phyloP scores from a whole-genome alignment of 2,329 filamentous ascomycete genomes.

The Parascedosporium putredinis region DNA sequence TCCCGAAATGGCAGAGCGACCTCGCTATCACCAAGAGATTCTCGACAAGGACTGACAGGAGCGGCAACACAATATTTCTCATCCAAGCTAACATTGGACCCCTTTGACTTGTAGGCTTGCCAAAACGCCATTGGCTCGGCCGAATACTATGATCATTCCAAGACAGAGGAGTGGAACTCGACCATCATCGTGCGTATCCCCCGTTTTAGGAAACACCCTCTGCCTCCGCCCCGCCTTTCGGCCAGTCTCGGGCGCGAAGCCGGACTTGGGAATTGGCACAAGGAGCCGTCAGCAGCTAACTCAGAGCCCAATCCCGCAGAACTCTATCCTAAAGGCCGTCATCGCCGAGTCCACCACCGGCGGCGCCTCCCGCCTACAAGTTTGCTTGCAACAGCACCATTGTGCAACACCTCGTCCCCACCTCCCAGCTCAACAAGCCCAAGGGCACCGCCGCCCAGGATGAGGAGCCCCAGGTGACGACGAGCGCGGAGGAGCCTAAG shows the following conservation, averaged over 20 bases:
- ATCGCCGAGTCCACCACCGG: conserved; percentile 62
- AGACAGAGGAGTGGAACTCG: conserved; percentile 82
- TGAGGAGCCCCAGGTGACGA: conserved; percentile 43
- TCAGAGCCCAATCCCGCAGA: conserved; percentile 32
- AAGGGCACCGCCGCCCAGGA: conserved; percentile 37
- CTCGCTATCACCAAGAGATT: too few relatives aligned
- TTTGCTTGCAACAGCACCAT: conserved; percentile 98
- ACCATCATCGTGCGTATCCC: conserved; percentile 67
- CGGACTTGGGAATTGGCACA: too few relatives aligned
- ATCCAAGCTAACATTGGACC: background rate
- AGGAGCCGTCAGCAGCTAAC: background rate
- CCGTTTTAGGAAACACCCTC: background rate
- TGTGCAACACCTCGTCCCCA: conserved; percentile 79
- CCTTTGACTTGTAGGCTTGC: conserved; percentile 54
- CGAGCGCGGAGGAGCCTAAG: conserved; percentile 39
- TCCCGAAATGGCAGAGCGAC: too few relatives aligned
- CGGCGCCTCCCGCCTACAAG: conserved; percentile 61
- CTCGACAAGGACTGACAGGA: too few relatives aligned
- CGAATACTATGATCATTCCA: conserved; percentile 76
- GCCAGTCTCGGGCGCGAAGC: background rate
- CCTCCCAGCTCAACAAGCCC: conserved; percentile 51
- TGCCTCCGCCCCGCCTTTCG: background rate
- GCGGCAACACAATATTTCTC: too few relatives aligned
- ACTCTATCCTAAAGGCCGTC: conserved; percentile 64
- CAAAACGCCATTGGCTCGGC: conserved; percentile 62